Percentiles rank a stretch among this genome's conserved stretches.
Evolutionary conservation across 495 filamentous ascomycete species (phyloP).

Genomic region (Podospora sp.): DNA sequence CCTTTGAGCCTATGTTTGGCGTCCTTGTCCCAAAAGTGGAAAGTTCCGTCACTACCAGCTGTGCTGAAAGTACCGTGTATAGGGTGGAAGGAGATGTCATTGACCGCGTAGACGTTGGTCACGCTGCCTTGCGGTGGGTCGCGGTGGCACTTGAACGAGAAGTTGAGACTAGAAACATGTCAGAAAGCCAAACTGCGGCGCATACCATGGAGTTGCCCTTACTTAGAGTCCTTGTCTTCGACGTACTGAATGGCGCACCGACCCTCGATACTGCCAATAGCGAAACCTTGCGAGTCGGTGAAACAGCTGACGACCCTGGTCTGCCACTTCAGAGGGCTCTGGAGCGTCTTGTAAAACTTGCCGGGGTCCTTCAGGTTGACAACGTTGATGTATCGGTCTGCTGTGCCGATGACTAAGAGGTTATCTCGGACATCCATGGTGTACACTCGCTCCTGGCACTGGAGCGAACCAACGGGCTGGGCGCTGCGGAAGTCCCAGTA

Average conservation of each 20-base stretch:
- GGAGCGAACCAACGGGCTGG: slow-evolving; percentile 60
- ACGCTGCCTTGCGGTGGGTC: slow-evolving; percentile 62
- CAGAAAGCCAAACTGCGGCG: background rate
- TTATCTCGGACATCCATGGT: slow-evolving; percentile 82
- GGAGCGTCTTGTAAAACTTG: slow-evolving; percentile 83
- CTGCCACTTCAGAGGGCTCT: slow-evolving; percentile 92
- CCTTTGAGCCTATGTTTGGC: slow-evolving; percentile 89
- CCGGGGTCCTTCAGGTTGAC: slow-evolving; percentile 81
- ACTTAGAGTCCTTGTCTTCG: slow-evolving; percentile 81
- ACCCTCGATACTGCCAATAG: slow-evolving; percentile 87
- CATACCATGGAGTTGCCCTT: slow-evolving; percentile 23
- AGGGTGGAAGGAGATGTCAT: slow-evolving; percentile 92
- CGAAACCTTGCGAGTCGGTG: slow-evolving; percentile 81
- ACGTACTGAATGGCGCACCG: slow-evolving; percentile 91
- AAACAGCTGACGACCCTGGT: slow-evolving; percentile 92
- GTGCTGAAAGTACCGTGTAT: slow-evolving; percentile 87
- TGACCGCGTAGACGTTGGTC: slow-evolving; percentile 86
- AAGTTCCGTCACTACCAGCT: slow-evolving; percentile 87
- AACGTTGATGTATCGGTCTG: slow-evolving; percentile 89
- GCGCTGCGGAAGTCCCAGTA: slow-evolving; percentile 83
- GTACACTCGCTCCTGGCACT: slow-evolving; percentile 83
- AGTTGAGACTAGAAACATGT: slow-evolving; percentile 63
- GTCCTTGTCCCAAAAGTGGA: slow-evolving; percentile 95
- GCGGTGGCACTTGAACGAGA: slow-evolving; percentile 96
- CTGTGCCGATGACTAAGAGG: slow-evolving; percentile 85